Base-by-base conservation (phyloP, 371 early-diverging fungal genomes). In the Mucor piriformis region DNA sequence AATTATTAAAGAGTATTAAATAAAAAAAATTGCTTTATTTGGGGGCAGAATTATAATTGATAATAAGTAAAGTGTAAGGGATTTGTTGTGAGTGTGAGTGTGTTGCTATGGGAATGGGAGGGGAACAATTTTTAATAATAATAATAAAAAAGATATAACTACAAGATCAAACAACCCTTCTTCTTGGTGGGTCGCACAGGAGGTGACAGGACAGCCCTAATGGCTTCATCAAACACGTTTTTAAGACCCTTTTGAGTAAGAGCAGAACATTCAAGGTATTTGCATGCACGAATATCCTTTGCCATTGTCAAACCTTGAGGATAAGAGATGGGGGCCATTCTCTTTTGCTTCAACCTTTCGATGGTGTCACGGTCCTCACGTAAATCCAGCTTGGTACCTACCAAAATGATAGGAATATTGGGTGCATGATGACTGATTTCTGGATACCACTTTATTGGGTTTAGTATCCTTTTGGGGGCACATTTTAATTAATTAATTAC, bases 191-290 rank as follows among this genome's bases (percentile, higher is more conserved):
- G 76, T 46, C 81, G 74, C 66, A 78, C 75, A 35, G 81, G 74
- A 25, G 92, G 90, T 57, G 81, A 76, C 61, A 96, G 79, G 12
- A 93, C 98, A n/a, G 97, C 97, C 47, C 97, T 88, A 63, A 97
- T 97, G 37, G 97, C 98, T 68, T 95, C 93, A 73, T 99, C 97
- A 87, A 98, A 99, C 57, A 98, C 97, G 67, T 92, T 95, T 86
- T 97, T 96, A 57, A 98, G 81, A 34, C 98, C 98, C 75, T 95
- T 95, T 76, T 97, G 96, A 54, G 97, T 97, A 64, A 96, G 81
- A n/a, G 99, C 96, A 18, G 98, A 97, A 76, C 99, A 99, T 84
- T 99, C 99, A 38, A 98, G 86, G 74, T 98, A 98, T 63, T 91
- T 92, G 61, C 91, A 92, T 27, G 95, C 95, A 7, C 82, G 78